Conservation (phyloP, 352 stramenopile species). For the Halophytophthora polymorphica region DNA sequence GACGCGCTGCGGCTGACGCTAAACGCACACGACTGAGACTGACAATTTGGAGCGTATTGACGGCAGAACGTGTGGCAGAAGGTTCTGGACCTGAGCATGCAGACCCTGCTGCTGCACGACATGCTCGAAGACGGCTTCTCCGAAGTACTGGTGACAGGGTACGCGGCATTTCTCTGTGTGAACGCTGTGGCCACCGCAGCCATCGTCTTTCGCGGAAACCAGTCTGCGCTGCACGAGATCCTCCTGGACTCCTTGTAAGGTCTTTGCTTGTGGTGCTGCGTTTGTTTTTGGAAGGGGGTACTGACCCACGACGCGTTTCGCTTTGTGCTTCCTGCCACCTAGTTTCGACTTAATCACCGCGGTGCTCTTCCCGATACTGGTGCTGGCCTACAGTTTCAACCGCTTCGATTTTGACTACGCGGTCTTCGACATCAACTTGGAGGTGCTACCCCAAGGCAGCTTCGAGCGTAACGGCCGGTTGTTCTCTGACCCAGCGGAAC, state of each 20-base stretch:
- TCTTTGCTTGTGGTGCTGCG: neutral
- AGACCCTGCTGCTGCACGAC: slow-evolving; percentile 21
- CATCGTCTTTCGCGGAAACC: slow-evolving; percentile 17
- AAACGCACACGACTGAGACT: slow-evolving; percentile 1
- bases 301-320: neutral
- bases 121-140: slow-evolving; percentile 36
- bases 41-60: slow-evolving; percentile 6
- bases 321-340: neutral
- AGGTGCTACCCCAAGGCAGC: slow-evolving; percentile 13
- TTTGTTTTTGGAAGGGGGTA: neutral
- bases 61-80: slow-evolving; percentile 38
- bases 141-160: slow-evolving; percentile 21
- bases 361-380: slow-evolving; percentile 28
- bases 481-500: slow-evolving; percentile 29
- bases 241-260: slow-evolving; percentile 36
- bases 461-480: slow-evolving; percentile 32
- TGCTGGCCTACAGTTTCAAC: slow-evolving; percentile 28
- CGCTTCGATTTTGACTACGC: slow-evolving; percentile 34
- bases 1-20: neutral
- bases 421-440: slow-evolving; percentile 18
- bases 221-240: slow-evolving; percentile 29
- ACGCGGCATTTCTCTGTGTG: slow-evolving; percentile 20
- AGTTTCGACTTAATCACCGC: slow-evolving; percentile 38
- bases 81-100: slow-evolving; percentile 20
- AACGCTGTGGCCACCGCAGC: slow-evolving; percentile 26